These are phyloP conservation scores for Toxicodendron radicans DNA, from an alignment of 345 rosid species.

Conservation along the genomic window DNA sequence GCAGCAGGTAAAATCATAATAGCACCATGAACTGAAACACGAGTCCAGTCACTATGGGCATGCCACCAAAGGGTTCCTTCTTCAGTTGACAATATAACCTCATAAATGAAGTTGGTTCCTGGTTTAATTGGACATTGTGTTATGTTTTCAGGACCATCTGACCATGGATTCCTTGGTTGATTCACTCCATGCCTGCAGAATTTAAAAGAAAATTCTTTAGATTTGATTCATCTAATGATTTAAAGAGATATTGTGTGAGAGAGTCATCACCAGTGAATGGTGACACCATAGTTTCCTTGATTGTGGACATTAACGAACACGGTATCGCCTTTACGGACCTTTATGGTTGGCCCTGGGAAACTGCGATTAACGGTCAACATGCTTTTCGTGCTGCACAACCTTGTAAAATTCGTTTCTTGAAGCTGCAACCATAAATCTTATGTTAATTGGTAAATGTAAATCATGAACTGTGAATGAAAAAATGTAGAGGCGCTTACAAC, in stretches of 20 bases:
- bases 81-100: constrained; percentile 28
- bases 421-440: no score
- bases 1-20: constrained; percentile 26
- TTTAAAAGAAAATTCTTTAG: no score
- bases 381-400: no score
- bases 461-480: no score
- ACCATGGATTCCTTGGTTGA: constrained; percentile 48
- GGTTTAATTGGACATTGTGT: constrained; percentile 52
- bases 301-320: constrained; percentile 47
- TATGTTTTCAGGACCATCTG: constrained; percentile 48
- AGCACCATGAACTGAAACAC: constrained; percentile 49
- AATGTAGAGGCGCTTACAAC: no score
- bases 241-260: background rate
- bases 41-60: constrained; percentile 32
- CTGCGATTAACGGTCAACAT: no score
- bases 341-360: background rate
- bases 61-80: constrained; percentile 45
- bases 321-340: constrained; percentile 40
- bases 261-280: constrained; percentile 52
- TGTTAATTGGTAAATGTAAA: no score
- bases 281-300: constrained; percentile 43
- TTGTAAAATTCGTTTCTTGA: no score
- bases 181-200: constrained; percentile 45
- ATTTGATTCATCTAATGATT: no score
- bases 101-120: constrained; percentile 36